A percentile compares a stretch with the other conserved stretches of the same genome.
Evolutionary conservation across 148 eudicot genomes (phyloP).

Genomic region (Silene uniflora): DNA sequence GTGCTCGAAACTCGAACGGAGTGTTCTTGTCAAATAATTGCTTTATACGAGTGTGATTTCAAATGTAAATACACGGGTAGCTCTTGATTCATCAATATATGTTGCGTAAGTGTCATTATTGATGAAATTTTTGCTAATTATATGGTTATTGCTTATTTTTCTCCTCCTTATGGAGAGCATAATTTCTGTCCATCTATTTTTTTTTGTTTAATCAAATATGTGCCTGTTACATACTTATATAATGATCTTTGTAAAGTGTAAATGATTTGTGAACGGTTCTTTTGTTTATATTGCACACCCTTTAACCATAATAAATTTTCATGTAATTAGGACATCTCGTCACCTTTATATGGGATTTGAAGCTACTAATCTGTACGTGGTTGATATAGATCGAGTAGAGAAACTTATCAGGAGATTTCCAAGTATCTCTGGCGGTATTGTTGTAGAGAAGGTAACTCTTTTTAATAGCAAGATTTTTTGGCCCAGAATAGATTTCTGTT

Average conservation of each 20-base stretch:
- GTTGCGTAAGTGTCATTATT: no score
- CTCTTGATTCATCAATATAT: neutral
- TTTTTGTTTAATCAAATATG: neutral
- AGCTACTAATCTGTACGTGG: no score
- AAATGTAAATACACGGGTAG: neutral
- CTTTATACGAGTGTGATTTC: neutral
- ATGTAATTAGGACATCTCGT: neutral
- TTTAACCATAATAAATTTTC: neutral
- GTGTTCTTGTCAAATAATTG: neutral
- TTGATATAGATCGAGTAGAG: no score
- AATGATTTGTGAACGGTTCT: neutral
- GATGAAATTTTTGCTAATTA: no score
- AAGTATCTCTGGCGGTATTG: no score
- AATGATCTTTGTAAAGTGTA: neutral
- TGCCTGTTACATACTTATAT: neutral
- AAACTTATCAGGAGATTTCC: no score
- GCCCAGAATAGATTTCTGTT: no score
- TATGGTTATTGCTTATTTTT: no score
- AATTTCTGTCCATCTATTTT: neutral
- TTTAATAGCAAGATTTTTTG: no score
- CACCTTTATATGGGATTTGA: neutral
- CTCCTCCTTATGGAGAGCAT: neutral
- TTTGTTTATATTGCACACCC: neutral
- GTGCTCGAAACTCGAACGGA: neutral
- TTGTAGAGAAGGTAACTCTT: no score